Base-by-base conservation (phyloP, 257 asterid genomes). In the Apocynum venetum region DNA sequence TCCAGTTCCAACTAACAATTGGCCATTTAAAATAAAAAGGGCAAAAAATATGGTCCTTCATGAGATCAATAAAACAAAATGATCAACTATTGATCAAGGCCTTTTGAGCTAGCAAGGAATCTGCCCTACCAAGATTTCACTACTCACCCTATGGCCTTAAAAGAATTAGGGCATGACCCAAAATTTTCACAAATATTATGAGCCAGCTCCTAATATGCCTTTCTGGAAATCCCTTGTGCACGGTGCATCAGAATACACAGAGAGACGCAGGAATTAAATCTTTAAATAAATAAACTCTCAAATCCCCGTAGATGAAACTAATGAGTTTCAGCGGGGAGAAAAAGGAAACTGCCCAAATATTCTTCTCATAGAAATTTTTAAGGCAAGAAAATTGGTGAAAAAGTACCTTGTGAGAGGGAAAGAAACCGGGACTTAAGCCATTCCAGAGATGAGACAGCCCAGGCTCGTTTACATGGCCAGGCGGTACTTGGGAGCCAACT, bases 341-440 rank as follows among this genome's bases (percentile, higher is more conserved):
- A 43, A 72, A 14, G 47, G 9, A 55, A 65, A 49, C 63, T 59
- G 55, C 72, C 6, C 11, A 15, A 36, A 47, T 47, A 53, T 46
- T 78, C 52, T n/a, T 38, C 61, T 35, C 4, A 72, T 52, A 61
- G 60, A 20, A 49, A 63, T 31, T 15, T 5, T 20, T 2, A 35
- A 75, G 25, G 63, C 38, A 67, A 63, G 53, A 68, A 40, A 8
- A 76, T 25, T 82, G 71, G 49, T 43, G 53, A 78, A 36, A 49
- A 72, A 74, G 38, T 87, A 94, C 98, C 97, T 80, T 87, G 73
- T 76, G 86, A 79, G 73, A 56, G 84, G 96, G 93, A 80, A 73
- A 79, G 76, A 85, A 80, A 81, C 78, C 25, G 67, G 91, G 63
- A 55, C 80, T 84, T 43, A 71, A 84, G 74, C 89, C 91, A 74